Evolutionary conservation across 371 early-diverging fungal genomes (phyloP).

Genomic region (Mortierella sp.): DNA sequence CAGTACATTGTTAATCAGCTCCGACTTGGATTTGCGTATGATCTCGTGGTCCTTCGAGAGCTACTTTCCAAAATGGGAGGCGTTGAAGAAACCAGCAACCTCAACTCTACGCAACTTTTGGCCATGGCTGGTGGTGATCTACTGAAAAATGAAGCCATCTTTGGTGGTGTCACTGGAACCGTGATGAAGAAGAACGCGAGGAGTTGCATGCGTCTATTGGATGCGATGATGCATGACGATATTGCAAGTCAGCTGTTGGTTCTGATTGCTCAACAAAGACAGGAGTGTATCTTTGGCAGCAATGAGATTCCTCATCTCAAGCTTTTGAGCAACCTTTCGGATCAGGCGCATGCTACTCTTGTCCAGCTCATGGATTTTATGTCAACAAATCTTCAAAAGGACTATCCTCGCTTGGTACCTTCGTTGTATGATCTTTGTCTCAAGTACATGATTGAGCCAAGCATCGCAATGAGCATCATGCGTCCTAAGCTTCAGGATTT

Average conservation of each 20-base stretch:
- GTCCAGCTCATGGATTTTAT: constrained; percentile 77
- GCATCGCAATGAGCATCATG: constrained; percentile 77
- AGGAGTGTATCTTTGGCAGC: constrained; percentile 55
- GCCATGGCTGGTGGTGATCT: constrained; percentile 78
- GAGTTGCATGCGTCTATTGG: constrained; percentile 67
- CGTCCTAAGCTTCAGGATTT: constrained; percentile 71
- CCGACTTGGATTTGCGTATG: constrained; percentile 59
- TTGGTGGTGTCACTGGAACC: constrained; percentile 57
- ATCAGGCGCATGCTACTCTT: constrained; percentile 68
- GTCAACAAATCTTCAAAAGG: constrained; percentile 66
- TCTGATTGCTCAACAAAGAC: constrained; percentile 64
- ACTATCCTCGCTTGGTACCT: constrained; percentile 70
- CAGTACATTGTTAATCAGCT: constrained; percentile 77
- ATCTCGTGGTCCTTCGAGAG: constrained; percentile 75
- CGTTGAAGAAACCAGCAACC: constrained; percentile 66
- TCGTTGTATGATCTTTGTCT: constrained; percentile 63
- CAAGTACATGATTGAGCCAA: constrained; percentile 72
- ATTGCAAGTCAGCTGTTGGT: constrained; percentile 68
- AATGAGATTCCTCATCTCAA: constrained; percentile 61
- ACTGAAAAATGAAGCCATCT: constrained; percentile 63
- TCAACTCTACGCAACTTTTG: constrained; percentile 66
- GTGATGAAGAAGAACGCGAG: constrained; percentile 63
- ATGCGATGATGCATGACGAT: constrained; percentile 66
- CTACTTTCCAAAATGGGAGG: constrained; percentile 81
- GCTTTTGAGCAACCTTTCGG: constrained; percentile 63